Evolutionary conservation across 345 rosid genomes (phyloP).

Genomic region (Eucalyptus curtisii): DNA sequence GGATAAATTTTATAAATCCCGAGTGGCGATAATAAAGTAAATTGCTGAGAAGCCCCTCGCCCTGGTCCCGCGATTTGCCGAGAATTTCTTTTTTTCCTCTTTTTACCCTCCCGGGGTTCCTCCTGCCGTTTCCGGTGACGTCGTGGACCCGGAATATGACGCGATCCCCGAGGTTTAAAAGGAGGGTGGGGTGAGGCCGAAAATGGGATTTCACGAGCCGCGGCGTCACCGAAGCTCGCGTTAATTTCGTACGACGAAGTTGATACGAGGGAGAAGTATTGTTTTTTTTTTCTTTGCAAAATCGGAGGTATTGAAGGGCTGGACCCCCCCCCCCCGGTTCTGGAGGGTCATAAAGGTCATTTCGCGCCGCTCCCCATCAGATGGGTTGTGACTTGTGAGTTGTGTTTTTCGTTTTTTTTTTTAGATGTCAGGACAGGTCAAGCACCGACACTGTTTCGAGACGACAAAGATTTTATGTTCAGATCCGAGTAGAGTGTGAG

Average conservation of each 20-base stretch:
- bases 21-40: not conserved
- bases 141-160: not conserved
- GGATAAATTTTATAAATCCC: not conserved
- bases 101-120: too few species aligned
- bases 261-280: not conserved
- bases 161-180: not conserved
- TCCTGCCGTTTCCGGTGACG: not conserved
- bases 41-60: not conserved
- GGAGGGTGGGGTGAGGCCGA: accelerated
- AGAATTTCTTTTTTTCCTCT: too few species aligned
- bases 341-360: not conserved
- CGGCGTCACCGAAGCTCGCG: not conserved
- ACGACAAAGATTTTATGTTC: not conserved
- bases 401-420: accelerated
- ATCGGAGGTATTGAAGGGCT: not conserved
- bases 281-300: too few species aligned
- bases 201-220: not conserved
- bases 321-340: not conserved
- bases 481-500: accelerated
- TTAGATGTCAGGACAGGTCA: accelerated
- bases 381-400: accelerated
- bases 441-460: not conserved
- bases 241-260: not conserved
- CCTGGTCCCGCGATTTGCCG: too few species aligned
- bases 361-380: accelerated